Base-by-base conservation (phyloP, 2,329 filamentous ascomycete genomes). In the Ramularia collo-cygni region DNA sequence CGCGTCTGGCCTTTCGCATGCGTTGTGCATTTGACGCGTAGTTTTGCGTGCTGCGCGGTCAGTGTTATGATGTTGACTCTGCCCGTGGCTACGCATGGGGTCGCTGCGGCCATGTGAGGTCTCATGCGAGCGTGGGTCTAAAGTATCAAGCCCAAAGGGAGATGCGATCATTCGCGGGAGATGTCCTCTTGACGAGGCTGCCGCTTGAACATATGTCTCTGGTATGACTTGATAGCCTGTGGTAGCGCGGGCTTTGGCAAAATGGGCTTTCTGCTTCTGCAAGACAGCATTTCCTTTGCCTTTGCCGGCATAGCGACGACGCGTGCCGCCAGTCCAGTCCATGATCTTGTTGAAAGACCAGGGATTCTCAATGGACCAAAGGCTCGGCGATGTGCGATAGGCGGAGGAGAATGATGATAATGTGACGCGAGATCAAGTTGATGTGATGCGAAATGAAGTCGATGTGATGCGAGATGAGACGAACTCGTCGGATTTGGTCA, bases 241-340 rank as follows among this genome's bases (percentile, higher is more conserved):
- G 21, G 21, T 10, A 8, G 48, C 52, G 10, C 66, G 62, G 13
- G 55, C 59, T 46, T 58, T 64, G 4, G 67, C 68, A 43, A 72
- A 72, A 47, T 70, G 63, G 13, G 65, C 63, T 50, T 63, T 70
- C 28, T 72, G 69, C 44, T 60, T 63, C 41, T 65, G 60, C 3
- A 60, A 21, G 12, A 58, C 49, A 12, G 60, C 54, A 39, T 61
- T 62, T 42, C 58, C 57, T 34, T 59, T 61, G 18, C 51, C 52
- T 31, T 59, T 60, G 13, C 40, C 36, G 13, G 52, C 51, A 36
- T 49, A 59, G 3, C 56, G 47, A n/a, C 49, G 48, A 21, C 55
- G 49, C 5, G 60, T 62, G 4, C 69, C 69, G 18, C 69, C 69
- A 0, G 66, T 71, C 69, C 69, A 72, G 40, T 71, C 70, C 69